Base-by-base conservation (phyloP, 2,329 filamentous ascomycete genomes). In the Xylaria sp. region DNA sequence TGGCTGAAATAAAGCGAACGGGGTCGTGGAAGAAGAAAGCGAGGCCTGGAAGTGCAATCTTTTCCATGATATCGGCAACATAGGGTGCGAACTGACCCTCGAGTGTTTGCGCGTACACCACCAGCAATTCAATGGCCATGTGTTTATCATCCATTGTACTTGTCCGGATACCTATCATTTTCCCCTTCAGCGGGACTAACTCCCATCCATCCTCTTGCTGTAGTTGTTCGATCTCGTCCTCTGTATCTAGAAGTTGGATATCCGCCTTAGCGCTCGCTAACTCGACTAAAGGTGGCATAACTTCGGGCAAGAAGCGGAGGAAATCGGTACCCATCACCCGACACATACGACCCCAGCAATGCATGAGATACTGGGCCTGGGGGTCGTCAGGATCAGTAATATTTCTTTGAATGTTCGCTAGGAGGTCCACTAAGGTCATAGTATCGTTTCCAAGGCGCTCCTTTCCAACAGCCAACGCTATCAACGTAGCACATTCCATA, bases 11-110 rank as follows among this genome's bases (percentile, higher is more conserved):
- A 61, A 97, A 95, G 62, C 96, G 90, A 65, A 98, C 96, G 0
- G 96, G 95, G 78, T 99, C 96, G 81, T 99, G 96, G 89, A 99
- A 99, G 86, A 98, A 99, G 86, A 99, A 99, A 3, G 94, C 93
- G 56, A 99, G 87, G 21, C 96, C 94, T 7, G 96, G 95, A 24
- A 99, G 85, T 1, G 94, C 95, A 78, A 99, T 97, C 82, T 96
- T 96, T 80, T 97, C 93, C 92, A 98, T 96, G 67, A 97, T 97
- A 68, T 97, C 91, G 53, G 90, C 86, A 61, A 97, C 95, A 73
- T 97, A 98, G 1, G 93, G 93, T 62, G 96, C 94, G 78, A 99
- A 99, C 34, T 92, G 89, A 24, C 87, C 93, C 79, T 98, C 93
- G n/a, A 99, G 87, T 30, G 97, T 94, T 79, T 98, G 94, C 1